Conservation (phyloP, 1,284 basidiomycete genomes). For the Coriolopsis trogii region DNA sequence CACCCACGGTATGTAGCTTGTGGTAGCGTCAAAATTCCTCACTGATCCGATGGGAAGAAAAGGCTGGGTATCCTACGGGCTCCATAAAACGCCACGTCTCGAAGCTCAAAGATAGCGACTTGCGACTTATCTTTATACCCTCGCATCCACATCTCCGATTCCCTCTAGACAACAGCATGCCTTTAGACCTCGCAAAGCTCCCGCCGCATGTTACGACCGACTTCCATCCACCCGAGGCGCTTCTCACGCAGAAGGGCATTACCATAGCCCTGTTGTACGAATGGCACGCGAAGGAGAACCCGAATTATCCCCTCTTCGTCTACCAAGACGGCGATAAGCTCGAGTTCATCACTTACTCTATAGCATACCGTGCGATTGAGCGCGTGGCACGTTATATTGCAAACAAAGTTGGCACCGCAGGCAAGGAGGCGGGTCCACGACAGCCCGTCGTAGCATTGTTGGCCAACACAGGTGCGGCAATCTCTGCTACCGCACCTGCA, state of each 20-base stretch:
- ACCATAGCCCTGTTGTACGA: constrained; percentile 12
- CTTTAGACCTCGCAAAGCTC: constrained; percentile 10
- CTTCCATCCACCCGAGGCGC: constrained; percentile 7
- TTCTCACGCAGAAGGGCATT: neutral
- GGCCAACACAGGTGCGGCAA: constrained; percentile 4
- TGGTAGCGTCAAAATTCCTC: too few species aligned
- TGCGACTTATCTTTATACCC: too few species aligned
- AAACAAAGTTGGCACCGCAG: neutral
- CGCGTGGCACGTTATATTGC: constrained; percentile 20
- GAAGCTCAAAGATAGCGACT: too few species aligned
- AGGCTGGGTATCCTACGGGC: too few species aligned
- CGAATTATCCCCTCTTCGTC: constrained; percentile 21
- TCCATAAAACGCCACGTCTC: too few species aligned
- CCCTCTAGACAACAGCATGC: constrained; percentile 5
- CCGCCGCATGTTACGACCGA: constrained; percentile 15
- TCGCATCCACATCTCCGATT: too few species aligned
- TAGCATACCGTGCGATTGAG: constrained; percentile 15
- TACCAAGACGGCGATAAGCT: constrained; percentile 17
- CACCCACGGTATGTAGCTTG: too few species aligned
- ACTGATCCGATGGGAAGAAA: too few species aligned
- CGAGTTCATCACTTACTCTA: constrained; percentile 17
- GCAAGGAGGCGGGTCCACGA: neutral
- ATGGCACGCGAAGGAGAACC: constrained; percentile 18
- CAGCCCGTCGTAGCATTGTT: constrained; percentile 24
- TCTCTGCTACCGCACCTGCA: too few species aligned